Evolutionary conservation across 108 stramenopile species (phyloP), one percentile per base, ranked within the genome.

Genomic region (Asterionellopsis glacialis): DNA sequence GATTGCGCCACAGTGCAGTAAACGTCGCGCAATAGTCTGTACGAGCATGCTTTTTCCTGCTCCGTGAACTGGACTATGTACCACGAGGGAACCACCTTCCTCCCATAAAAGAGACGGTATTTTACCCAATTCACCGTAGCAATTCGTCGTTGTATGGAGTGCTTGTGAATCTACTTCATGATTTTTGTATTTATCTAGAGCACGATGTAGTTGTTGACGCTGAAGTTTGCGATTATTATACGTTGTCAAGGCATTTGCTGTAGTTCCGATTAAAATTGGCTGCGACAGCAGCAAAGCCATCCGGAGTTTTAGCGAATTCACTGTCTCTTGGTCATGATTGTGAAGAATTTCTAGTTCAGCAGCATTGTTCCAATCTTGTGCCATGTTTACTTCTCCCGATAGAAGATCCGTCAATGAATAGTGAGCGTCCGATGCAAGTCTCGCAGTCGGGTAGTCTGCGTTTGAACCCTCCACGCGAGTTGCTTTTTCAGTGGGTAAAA

Each of bases 21-120:
- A 18, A 65, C 76, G 40, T 19, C 59, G 67, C 14, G 87, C 85
- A 63, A 87, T 67, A n/a, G 76, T 66, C 51, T 62, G 58, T 1
- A 87, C 87, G 14, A 92, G 64, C 1, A 60, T 41, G 7, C 83
- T 81, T 56, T 92, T 92, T 0, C 91, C 87, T 40, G 72, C 64
- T 1, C 66, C 77, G 53, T 79, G 74, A 38, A 72, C 50, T 15
- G 82, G 74, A 48, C 70, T 72, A 47, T 75, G 82, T 24, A 83
- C 73, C 13, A 69, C 44, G 26, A 83, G 54, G 2, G 74, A 61
- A 38, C 65, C 68, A 38, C 10, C 56, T 48, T 58, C 33, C 51
- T 45, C 55, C 58, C 43, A 41, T 11, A 67, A 22, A 4, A 24
- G 33, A 33, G 71, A 22, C 14, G 13, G 45, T 1, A 51, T 41